These are phyloP conservation scores for Maudiozyma saulgeensis DNA, from an alignment of 805 yeast species.

Conservation along the genomic window DNA sequence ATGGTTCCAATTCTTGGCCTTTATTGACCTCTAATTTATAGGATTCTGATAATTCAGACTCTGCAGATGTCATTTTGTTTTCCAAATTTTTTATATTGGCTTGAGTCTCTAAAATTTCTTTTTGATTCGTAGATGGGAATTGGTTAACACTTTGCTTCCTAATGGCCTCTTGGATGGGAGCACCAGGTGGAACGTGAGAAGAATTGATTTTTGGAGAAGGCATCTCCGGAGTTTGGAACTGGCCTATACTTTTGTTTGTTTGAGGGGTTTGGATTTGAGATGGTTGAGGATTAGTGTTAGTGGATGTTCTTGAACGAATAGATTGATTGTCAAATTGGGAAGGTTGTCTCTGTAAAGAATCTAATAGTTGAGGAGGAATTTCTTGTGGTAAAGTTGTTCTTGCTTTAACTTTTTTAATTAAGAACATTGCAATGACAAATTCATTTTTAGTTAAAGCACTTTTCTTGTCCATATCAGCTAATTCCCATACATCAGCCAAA, in stretches of 20 bases:
- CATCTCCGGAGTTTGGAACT: background rate
- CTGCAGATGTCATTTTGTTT: conserved; percentile 57
- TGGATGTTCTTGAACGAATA: background rate
- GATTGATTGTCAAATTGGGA: background rate
- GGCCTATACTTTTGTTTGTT: background rate
- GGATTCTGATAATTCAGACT: conserved; percentile 62
- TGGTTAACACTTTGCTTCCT: background rate
- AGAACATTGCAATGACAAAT: conserved; percentile 85
- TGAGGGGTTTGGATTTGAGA: conserved; percentile 6
- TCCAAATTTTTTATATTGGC: conserved; percentile 34
- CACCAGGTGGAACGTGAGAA: background rate
- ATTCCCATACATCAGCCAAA: conserved; percentile 87
- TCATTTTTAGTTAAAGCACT: conserved; percentile 73
- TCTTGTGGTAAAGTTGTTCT: conserved; percentile 38
- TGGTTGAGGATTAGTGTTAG: background rate
- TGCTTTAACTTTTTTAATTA: conserved; percentile 71
- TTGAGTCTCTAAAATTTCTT: conserved; percentile 1
- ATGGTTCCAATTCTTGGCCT: conserved; percentile 32
- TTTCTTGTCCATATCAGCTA: conserved; percentile 76
- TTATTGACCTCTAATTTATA: conserved; percentile 61
- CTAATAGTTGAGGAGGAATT: conserved; percentile 21
- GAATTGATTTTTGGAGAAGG: background rate
- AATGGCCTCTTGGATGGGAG: background rate
- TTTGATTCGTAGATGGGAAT: background rate
- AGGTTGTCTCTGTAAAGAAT: conserved; percentile 2